Base-by-base conservation (phyloP, 1,284 basidiomycete genomes). In the Coniophora puteana region DNA sequence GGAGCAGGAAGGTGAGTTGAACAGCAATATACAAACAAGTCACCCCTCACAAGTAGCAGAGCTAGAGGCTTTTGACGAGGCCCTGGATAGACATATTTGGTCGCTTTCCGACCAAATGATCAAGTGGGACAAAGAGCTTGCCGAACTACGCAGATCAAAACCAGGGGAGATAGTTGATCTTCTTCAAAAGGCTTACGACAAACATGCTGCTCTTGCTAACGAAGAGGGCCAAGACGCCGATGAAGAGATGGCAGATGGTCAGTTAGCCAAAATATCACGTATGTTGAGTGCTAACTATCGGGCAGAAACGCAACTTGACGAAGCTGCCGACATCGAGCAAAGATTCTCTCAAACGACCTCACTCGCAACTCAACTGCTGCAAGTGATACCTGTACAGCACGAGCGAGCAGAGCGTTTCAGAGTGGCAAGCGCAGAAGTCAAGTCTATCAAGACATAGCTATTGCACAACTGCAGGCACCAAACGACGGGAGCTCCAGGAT, bases 41-140 rank as follows among this genome's bases (percentile, higher is more conserved):
- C 22, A 22, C 34, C 28, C 4, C 37, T 57, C 8, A 51, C 26
- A 23, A 27, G 8, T 25, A 11, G n/a, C 50, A 87, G 85, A 83
- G 18, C 76, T 77, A 45, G 86, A 90, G 53, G 73, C 78, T 5
- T 92, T 90, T 54, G 88, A 92, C 54, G 89, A 92, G 59, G 77
- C 74, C 1, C 70, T 90, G 27, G 87, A 89, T 54, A 67, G 84
- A 41, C 72, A 75, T 25, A 80, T 89, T 33, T 86, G 80, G 78
- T 78, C 79, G 2, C 59, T 88, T 13, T 77, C 80, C 32, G 74
- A 80, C 39, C 83, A 85, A 43, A 66, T 77, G 13, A 62, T 87
- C 31, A 72, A 78, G 46, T 85, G 77, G 75, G 78, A 86, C 51
- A 78, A 77, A 42, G 72, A 76, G 30, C 71, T 86, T 26, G 80